Conservation (phyloP, 257 asterid species). For the Gentiana macrophylla region DNA sequence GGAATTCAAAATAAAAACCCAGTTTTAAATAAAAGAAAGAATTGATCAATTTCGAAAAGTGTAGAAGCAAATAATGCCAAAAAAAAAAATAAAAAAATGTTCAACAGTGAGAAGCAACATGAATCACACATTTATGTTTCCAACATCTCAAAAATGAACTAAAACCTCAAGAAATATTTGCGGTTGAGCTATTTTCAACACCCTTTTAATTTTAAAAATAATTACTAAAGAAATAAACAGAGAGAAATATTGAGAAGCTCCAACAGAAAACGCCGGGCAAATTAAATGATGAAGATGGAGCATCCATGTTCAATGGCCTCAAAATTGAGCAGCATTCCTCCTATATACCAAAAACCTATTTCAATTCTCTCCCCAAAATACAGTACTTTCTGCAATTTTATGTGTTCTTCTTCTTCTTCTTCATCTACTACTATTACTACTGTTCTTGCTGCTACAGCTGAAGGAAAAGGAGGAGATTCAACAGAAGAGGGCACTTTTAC, state of each 20-base stretch:
- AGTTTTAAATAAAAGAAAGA: no score
- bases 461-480: slow-evolving; percentile 48
- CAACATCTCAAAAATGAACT: not conserved
- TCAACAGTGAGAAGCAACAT: no score
- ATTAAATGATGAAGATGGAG: not conserved
- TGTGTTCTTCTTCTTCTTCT: slow-evolving; percentile 4
- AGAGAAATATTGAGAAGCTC: slow-evolving; percentile 10
- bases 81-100: no score
- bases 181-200: slow-evolving; percentile 39
- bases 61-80: no score
- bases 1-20: no score
- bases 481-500: slow-evolving; percentile 46
- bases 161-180: slow-evolving; percentile 33
- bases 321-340: slow-evolving; percentile 29
- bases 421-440: slow-evolving; percentile 13
- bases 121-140: no score
- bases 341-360: slow-evolving; percentile 30
- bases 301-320: slow-evolving; percentile 44
- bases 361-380: slow-evolving; percentile 25
- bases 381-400: slow-evolving; percentile 17
- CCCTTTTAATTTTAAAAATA: slow-evolving; percentile 34
- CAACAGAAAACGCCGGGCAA: slow-evolving; percentile 4
- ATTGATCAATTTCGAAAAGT: no score
- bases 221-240: slow-evolving; percentile 16
- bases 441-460: slow-evolving; percentile 48